Conservation (phyloP, 2,329 filamentous ascomycete genomes). For the Fusarium euwallaceae region DNA sequence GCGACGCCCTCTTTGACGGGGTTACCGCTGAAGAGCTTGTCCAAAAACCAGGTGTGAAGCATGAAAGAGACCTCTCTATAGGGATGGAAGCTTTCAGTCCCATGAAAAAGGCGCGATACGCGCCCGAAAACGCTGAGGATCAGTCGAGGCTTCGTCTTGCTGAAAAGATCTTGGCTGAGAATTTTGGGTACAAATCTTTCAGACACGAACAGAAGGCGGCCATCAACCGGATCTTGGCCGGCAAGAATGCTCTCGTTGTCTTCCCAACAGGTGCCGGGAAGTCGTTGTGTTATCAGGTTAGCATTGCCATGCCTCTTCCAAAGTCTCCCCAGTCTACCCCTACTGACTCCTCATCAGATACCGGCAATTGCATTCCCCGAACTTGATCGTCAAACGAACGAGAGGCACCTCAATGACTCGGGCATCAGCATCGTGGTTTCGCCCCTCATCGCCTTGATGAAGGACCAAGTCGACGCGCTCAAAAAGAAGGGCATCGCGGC, state of each 20-base stretch:
- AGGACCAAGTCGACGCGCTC: slow-evolving; percentile 71
- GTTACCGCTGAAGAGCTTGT: slow-evolving; percentile 34
- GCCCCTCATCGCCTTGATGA: slow-evolving; percentile 70
- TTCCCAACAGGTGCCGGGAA: slow-evolving; percentile 66
- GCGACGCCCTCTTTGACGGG: slow-evolving; percentile 45
- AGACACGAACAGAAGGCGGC: slow-evolving; percentile 61
- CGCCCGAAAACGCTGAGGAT: neutral
- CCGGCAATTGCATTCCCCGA: slow-evolving; percentile 62
- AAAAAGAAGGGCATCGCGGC: slow-evolving; percentile 63
- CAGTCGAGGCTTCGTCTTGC: slow-evolving; percentile 32
- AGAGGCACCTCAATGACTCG: slow-evolving; percentile 47
- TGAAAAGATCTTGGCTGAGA: slow-evolving; percentile 51
- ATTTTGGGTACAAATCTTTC: slow-evolving; percentile 57
- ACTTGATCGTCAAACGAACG: slow-evolving; percentile 52
- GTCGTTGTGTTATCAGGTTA: slow-evolving; percentile 63
- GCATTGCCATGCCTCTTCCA: neutral
- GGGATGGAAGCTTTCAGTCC: neutral
- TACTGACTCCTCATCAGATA: slow-evolving; percentile 50
- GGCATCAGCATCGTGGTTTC: slow-evolving; percentile 70
- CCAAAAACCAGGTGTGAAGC: slow-evolving; percentile 19
- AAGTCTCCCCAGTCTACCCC: neutral
- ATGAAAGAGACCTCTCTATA: slow-evolving; percentile 3
- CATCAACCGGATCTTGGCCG: slow-evolving; percentile 54
- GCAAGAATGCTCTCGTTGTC: slow-evolving; percentile 58
- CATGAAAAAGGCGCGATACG: slow-evolving; percentile 30